These are phyloP conservation scores for Escallonia herrerae DNA, from an alignment of 129 eudicot genomes.

Conservation along the genomic window DNA sequence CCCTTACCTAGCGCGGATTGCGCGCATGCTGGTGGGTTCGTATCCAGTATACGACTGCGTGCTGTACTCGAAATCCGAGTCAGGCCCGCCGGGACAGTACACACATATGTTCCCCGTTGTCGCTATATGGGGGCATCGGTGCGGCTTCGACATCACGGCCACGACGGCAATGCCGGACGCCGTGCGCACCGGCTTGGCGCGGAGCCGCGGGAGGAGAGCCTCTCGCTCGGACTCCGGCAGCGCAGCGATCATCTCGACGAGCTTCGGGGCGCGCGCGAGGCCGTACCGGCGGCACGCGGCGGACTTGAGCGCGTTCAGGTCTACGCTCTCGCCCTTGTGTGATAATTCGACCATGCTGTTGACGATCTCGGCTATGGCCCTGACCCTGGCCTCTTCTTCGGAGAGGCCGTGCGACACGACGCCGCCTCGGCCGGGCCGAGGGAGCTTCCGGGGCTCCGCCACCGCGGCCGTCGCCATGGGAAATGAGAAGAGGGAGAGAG, in stretches of 20 bases:
- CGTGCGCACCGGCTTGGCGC: slow-evolving; percentile 89
- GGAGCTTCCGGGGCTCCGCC: slow-evolving; percentile 58
- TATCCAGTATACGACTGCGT: slow-evolving; percentile 95
- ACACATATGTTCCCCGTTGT: slow-evolving; percentile 95
- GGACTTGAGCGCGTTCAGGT: slow-evolving; percentile 80
- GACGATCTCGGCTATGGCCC: slow-evolving; percentile 89
- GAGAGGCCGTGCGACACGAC: slow-evolving; percentile 53
- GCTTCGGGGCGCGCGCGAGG: slow-evolving; percentile 88
- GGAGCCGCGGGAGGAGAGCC: slow-evolving; percentile 63
- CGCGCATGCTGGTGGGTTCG: slow-evolving; percentile 98
- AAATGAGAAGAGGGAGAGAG: slow-evolving; percentile 4
- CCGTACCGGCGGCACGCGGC: slow-evolving; percentile 94
- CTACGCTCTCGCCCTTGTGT: slow-evolving; percentile 62
- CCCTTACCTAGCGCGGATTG: slow-evolving; percentile 85
- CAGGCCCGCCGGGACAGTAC: slow-evolving; percentile 97
- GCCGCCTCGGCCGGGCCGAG: slow-evolving; percentile 96
- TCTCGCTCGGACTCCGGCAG: slow-evolving; percentile 83
- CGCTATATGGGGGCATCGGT: slow-evolving; percentile 92
- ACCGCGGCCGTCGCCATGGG: slow-evolving; percentile 54
- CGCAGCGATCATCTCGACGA: slow-evolving; percentile 95
- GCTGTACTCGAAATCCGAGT: slow-evolving; percentile 96
- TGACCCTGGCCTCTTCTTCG: slow-evolving; percentile 81
- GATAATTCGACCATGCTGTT: slow-evolving; percentile 84
- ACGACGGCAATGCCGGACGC: slow-evolving; percentile 98
- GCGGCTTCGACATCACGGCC: slow-evolving; percentile 98